Conservation (phyloP, 768 basidiomycete genomes). For the Podaxis rugospora region DNA sequence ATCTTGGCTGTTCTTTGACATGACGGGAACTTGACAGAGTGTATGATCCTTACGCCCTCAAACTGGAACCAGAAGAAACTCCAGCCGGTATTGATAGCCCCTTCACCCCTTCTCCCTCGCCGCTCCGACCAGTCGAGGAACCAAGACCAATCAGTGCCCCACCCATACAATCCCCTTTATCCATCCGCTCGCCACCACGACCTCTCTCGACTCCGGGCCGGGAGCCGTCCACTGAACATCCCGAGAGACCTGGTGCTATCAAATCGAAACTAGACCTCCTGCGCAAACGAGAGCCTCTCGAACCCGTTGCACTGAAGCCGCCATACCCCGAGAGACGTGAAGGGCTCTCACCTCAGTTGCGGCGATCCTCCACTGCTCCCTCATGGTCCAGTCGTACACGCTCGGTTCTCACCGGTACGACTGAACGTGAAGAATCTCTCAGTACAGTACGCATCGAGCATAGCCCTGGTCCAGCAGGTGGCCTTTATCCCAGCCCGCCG, state of each 20-base stretch:
- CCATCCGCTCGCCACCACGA: neutral
- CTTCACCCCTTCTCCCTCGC: neutral
- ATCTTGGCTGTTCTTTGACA: neutral
- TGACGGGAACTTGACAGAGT: neutral
- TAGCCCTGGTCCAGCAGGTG: conserved; percentile 7
- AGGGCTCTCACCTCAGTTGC: neutral
- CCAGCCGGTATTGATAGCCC: neutral
- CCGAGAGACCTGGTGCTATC: neutral
- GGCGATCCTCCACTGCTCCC: neutral
- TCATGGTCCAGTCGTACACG: neutral
- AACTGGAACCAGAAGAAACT: neutral
- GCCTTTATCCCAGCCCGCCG: conserved; percentile 34
- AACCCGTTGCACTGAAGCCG: neutral
- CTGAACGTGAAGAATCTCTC: conserved; percentile 8
- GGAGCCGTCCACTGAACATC: neutral
- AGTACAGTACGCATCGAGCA: conserved; percentile 6
- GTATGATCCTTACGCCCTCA: neutral
- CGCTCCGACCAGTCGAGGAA: neutral
- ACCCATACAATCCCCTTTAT: neutral
- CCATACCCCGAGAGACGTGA: neutral
- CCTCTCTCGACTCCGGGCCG: neutral
- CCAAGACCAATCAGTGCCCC: neutral
- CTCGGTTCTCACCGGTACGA: conserved; percentile 6
- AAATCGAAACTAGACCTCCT: neutral
- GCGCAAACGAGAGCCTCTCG: neutral